Base-by-base conservation (phyloP, 129 eudicot species). In the Escallonia herrerae region DNA sequence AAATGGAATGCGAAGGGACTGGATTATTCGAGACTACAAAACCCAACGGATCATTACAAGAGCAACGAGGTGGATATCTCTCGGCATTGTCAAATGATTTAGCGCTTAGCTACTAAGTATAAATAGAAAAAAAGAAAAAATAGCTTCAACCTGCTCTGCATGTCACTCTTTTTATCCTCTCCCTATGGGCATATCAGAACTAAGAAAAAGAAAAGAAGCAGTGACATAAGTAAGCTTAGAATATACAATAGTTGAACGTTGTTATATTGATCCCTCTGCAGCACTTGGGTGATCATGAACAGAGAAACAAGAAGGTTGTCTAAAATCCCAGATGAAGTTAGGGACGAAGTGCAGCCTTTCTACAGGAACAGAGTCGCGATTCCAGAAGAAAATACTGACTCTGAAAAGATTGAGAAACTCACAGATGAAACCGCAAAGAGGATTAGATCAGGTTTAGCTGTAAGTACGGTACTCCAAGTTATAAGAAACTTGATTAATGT, bases 211-310 rank as follows among this genome's bases (percentile, higher is more conserved):
- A 12, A 42, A 11, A n/a, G n/a, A 37, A 14, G 66, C 2, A 8
- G 43, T 73, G 15, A 13, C 4, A 8, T 15, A 11, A 42, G 3
- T 47, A 49, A 22, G 33, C 1, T 37, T 57, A 40, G 41, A 9
- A 39, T 2, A 43, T 8, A 8, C 15, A 7, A 10, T 15, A 48
- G 4, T 14, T 56, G 7, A 43, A 10, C 44, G 3, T 40, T 73
- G 15, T 2, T 8, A 2, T 57, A 5, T 2, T 51, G 3, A 12
- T 54, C 37, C 2, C 12, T 37, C 4, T 82, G 80, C 77, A 91
- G 98, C 64, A 88, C 95, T 38, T 91, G 98, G 98, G 98, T 81
- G 68, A 85, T 76, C 9, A 93, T 89, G 99, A 89, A 93, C 56
- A 84, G 90, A 85, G 91, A 93, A 65, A 93, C 96, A 48, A 81